These are phyloP conservation scores for Fusarium torreyae DNA, from an alignment of 2,329 filamentous ascomycete species.

Conservation along the genomic window DNA sequence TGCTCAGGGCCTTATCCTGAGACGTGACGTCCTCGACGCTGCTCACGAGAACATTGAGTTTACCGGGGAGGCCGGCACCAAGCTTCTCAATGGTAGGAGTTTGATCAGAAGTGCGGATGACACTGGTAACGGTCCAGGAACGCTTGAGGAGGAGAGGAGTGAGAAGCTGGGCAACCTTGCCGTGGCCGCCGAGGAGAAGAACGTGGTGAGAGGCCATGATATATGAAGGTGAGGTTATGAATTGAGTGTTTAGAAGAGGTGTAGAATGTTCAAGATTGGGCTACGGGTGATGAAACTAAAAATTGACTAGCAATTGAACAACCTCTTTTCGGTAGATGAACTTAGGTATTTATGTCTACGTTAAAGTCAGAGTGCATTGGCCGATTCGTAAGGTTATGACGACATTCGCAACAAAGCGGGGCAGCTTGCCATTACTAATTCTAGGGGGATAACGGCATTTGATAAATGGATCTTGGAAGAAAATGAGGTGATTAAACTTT, in stretches of 20 bases:
- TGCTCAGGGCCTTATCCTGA: conserved; percentile 71
- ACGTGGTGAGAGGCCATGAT: conserved; percentile 65
- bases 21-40: conserved; percentile 80
- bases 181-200: conserved; percentile 85
- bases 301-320: neutral
- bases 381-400: conserved; percentile 31
- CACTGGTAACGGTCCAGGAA: conserved; percentile 82
- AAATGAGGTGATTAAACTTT: neutral
- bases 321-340: neutral
- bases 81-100: conserved; percentile 74
- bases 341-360: conserved; percentile 16
- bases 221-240: neutral
- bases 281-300: neutral
- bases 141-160: conserved; percentile 82
- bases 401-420: conserved; percentile 40
- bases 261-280: neutral
- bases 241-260: neutral
- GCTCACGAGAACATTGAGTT: conserved; percentile 77
- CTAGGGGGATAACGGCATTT: conserved; percentile 23
- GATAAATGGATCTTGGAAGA: conserved; percentile 1
- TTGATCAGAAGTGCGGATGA: conserved; percentile 82
- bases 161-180: conserved; percentile 81
- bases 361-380: neutral
- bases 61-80: conserved; percentile 71
- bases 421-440: conserved; percentile 34